Evolutionary conservation across 768 basidiomycete species (phyloP).

Genomic region (Leccinum uliginosum): DNA sequence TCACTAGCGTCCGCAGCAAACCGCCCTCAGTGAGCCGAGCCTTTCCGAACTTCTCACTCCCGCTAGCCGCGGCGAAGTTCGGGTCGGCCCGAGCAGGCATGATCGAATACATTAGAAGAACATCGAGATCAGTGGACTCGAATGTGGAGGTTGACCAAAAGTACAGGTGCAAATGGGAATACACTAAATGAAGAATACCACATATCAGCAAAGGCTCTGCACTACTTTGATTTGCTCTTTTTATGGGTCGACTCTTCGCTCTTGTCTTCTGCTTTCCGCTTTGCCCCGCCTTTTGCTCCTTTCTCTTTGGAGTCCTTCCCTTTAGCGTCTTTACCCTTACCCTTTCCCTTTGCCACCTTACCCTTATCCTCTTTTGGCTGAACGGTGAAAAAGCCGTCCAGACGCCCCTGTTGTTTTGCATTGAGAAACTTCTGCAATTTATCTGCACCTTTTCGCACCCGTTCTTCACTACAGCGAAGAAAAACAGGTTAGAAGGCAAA

Average conservation of each 20-base stretch:
- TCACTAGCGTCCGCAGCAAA: not conserved
- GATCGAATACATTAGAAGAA: not conserved
- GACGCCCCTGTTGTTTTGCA: constrained; percentile 91
- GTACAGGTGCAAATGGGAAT: constrained; percentile 12
- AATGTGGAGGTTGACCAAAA: not conserved
- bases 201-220: not conserved
- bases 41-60: not conserved
- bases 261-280: constrained; percentile 33
- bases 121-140: not conserved
- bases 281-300: constrained; percentile 11
- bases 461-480: constrained; percentile 70
- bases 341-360: constrained; percentile 41
- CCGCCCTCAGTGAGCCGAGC: not conserved
- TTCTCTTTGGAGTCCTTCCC: constrained; percentile 25
- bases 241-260: constrained; percentile 31
- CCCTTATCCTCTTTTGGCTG: constrained; percentile 46
- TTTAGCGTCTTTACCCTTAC: constrained; percentile 48
- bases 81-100: not conserved
- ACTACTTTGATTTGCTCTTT: constrained; percentile 40
- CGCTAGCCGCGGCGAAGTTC: not conserved
- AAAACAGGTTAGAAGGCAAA: not conserved
- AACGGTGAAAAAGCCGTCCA: constrained; percentile 92
- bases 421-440: constrained; percentile 84
- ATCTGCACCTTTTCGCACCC: constrained; percentile 91
- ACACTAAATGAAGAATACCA: constrained; percentile 8